phyloP scores from a whole-genome alignment of 2,329 filamentous ascomycete genomes.

The Pyrenochaeta sp. region DNA sequence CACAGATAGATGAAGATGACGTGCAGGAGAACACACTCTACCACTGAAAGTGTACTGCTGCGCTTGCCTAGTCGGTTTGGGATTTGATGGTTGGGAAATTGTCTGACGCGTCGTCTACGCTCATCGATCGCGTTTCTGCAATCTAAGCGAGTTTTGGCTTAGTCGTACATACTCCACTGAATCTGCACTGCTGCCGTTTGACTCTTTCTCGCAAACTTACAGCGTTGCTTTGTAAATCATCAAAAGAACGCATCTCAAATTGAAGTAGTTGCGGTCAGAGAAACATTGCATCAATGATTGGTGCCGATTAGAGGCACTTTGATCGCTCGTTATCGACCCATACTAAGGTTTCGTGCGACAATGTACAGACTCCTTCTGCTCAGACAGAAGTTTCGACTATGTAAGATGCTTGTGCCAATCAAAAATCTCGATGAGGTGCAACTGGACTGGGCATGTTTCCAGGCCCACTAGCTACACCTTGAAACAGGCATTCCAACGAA shows the following conservation, averaged over 20 bases:
- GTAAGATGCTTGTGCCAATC: not conserved
- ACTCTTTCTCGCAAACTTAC: too few species aligned
- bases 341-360: not conserved
- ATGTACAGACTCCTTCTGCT: not conserved
- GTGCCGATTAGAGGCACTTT: too few species aligned
- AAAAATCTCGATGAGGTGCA: not conserved
- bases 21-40: not conserved
- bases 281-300: too few species aligned
- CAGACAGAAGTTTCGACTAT: not conserved
- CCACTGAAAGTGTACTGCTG: too few species aligned
- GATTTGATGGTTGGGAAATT: not conserved
- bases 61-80: not conserved
- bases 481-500: not conserved
- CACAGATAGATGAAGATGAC: conserved; percentile 1
- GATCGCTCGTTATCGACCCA: not conserved
- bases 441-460: not conserved
- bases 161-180: too few species aligned
- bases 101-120: too few species aligned
- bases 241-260: too few species aligned
- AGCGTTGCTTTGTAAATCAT: too few species aligned
- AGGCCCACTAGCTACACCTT: not conserved
- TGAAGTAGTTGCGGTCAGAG: too few species aligned
- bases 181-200: too few species aligned
- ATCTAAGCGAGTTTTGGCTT: too few species aligned
- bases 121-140: too few species aligned